Conservation (phyloP, 257 asterid species). For the Nicotiana undulata region DNA sequence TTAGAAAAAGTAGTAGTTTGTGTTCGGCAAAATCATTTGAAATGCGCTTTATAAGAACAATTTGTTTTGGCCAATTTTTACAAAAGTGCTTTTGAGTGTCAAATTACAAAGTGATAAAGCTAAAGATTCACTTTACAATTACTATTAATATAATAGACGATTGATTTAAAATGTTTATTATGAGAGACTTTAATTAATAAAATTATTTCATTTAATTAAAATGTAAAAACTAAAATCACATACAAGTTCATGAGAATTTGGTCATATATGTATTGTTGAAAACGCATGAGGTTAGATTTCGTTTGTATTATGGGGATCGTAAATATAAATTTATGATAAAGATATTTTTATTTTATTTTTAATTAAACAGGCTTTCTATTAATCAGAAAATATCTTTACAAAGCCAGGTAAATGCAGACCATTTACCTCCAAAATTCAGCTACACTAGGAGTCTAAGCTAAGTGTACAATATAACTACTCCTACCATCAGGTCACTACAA, state of each 20-base stretch:
- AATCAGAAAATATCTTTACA: too few species aligned
- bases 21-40: neutral
- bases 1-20: neutral
- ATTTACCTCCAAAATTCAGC: too few species aligned
- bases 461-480: too few species aligned
- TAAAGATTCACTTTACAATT: neutral
- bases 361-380: too few species aligned
- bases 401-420: too few species aligned
- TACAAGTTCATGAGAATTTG: neutral
- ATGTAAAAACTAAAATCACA: neutral
- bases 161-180: neutral
- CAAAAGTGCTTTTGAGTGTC: neutral
- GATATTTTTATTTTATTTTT: neutral
- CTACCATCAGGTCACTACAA: too few species aligned
- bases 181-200: neutral
- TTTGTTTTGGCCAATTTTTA: neutral
- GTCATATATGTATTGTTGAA: neutral
- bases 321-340: neutral
- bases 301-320: neutral
- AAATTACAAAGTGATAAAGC: neutral
- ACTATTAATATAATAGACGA: neutral
- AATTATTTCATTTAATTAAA: neutral
- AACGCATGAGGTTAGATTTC: neutral
- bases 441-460: too few species aligned
- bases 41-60: neutral